Evolutionary conservation across 140 eudicot genomes (phyloP).

Genomic region (Stevia rebaudiana): DNA sequence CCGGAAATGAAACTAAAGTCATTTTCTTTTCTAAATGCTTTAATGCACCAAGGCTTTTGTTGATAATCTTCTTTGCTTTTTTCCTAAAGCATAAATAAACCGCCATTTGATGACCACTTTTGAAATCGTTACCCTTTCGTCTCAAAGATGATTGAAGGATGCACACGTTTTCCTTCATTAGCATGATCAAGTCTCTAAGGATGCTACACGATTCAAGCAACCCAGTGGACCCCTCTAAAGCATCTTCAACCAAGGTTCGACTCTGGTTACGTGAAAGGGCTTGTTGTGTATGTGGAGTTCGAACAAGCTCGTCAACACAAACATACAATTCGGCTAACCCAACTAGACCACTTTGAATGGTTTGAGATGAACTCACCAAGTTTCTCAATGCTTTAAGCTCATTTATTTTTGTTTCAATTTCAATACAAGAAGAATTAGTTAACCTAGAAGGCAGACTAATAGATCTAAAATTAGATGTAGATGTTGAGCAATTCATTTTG

Average conservation of each 20-base stretch:
- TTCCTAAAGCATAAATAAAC: conserved; percentile 36
- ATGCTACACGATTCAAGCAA: conserved; percentile 46
- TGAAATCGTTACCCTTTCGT: conserved; percentile 45
- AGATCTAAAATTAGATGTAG: conserved; percentile 36
- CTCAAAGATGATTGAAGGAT: conserved; percentile 48
- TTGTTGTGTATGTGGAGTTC: conserved; percentile 30
- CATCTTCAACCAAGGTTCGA: conserved; percentile 34
- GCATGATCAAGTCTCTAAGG: conserved; percentile 27
- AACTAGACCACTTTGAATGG: conserved; percentile 36
- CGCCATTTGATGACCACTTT: conserved; percentile 20
- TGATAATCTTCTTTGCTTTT: conserved; percentile 27
- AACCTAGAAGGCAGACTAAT: conserved; percentile 54
- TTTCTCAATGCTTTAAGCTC: conserved; percentile 31
- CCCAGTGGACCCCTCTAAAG: conserved; percentile 34
- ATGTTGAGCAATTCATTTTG: conserved; percentile 31
- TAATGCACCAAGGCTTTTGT: conserved; percentile 35
- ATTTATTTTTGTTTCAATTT: conserved; percentile 28
- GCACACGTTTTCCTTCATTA: conserved; percentile 41
- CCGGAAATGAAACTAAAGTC: conserved; percentile 8
- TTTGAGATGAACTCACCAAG: conserved; percentile 12
- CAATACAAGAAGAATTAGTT: conserved; percentile 22
- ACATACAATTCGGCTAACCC: conserved; percentile 51
- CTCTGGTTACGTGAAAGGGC: conserved; percentile 30
- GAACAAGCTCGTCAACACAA: conserved; percentile 37
- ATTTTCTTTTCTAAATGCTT: conserved; percentile 34